phyloP scores from a whole-genome alignment of 23 red algal genomes.

The Agarophyton chilense region DNA sequence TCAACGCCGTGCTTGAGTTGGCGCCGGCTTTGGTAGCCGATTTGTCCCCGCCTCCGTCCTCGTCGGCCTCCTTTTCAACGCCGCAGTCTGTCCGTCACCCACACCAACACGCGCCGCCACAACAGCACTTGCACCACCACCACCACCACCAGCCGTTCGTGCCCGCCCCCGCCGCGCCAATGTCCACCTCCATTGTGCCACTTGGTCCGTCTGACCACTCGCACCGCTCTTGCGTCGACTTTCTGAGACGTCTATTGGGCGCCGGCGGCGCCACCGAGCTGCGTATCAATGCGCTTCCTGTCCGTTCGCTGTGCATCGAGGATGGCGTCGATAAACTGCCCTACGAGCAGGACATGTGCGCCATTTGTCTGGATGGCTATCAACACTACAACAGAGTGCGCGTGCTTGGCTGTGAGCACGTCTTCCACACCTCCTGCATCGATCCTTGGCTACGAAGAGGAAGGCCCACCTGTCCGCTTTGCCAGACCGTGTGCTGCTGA shows the following conservation, averaged over 20 bases:
- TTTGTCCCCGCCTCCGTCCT: neutral
- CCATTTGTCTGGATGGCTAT: conserved; percentile 87
- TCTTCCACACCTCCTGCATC: conserved; percentile 87
- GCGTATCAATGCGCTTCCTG: conserved; percentile 62
- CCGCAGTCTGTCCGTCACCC: neutral
- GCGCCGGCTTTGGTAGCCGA: conserved; percentile 29
- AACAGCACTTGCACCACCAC: conserved; percentile 2
- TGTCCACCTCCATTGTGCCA: conserved; percentile 44
- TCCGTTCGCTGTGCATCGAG: conserved; percentile 63
- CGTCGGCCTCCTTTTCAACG: neutral
- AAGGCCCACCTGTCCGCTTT: conserved; percentile 72
- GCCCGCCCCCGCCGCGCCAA: conserved; percentile 6
- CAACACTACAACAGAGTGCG: conserved; percentile 69
- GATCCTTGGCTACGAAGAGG: conserved; percentile 82
- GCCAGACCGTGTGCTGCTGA: conserved; percentile 72
- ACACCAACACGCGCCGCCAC: conserved; percentile 5
- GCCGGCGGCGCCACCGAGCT: conserved; percentile 54
- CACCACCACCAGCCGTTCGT: neutral
- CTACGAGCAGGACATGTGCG: conserved; percentile 76
- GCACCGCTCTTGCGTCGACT: conserved; percentile 65
- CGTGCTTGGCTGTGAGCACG: conserved; percentile 81
- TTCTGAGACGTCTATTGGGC: conserved; percentile 42
- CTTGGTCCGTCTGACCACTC: conserved; percentile 36
- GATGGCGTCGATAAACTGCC: conserved; percentile 47
- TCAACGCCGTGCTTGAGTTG: conserved; percentile 56